These are phyloP conservation scores for Dryadomyces quercivorus DNA, from an alignment of 2,329 filamentous ascomycete species.

Conservation along the genomic window DNA sequence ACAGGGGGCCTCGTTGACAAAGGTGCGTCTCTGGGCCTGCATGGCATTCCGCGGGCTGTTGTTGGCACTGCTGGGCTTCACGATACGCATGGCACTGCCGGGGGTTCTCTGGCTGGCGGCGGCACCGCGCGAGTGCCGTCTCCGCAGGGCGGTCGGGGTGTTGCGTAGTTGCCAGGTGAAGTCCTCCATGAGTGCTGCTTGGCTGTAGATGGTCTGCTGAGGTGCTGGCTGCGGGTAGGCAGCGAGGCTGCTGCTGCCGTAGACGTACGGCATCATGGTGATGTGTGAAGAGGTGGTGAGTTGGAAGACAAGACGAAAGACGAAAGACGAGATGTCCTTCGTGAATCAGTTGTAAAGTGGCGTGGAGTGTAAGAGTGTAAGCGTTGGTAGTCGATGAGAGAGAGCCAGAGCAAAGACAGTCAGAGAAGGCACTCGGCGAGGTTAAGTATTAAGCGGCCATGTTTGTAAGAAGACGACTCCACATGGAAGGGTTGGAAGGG, in stretches of 20 bases:
- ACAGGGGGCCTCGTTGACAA: slow-evolving; percentile 32
- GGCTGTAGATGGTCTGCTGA: slow-evolving; percentile 13
- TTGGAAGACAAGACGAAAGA: slow-evolving; percentile 1
- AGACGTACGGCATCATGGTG: slow-evolving; percentile 12
- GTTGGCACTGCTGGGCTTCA: slow-evolving; percentile 48
- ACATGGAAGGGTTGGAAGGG: slow-evolving; percentile 1
- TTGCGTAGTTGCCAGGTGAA: slow-evolving; percentile 38
- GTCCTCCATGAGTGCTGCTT: slow-evolving; percentile 34
- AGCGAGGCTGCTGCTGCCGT: slow-evolving; percentile 18
- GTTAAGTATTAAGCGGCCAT: slow-evolving; percentile 10
- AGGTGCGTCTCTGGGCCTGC: slow-evolving; percentile 41
- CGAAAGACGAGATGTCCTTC: background rate
- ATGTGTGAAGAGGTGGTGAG: background rate
- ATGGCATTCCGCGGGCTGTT: slow-evolving; percentile 50
- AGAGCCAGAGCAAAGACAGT: background rate
- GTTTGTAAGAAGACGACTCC: slow-evolving; percentile 1
- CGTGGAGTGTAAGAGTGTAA: background rate
- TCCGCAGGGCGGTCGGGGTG: slow-evolving; percentile 23
- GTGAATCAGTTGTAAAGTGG: background rate
- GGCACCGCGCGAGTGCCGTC: slow-evolving; percentile 35
- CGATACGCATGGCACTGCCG: slow-evolving; percentile 42
- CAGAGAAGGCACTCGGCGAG: slow-evolving; percentile 1
- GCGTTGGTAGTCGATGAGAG: background rate
- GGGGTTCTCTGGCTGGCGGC: slow-evolving; percentile 34
- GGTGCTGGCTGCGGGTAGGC: slow-evolving; percentile 14